Evolutionary conservation across 2,329 filamentous ascomycete species (phyloP).

Genomic region (Purpureocillium lavendulum): DNA sequence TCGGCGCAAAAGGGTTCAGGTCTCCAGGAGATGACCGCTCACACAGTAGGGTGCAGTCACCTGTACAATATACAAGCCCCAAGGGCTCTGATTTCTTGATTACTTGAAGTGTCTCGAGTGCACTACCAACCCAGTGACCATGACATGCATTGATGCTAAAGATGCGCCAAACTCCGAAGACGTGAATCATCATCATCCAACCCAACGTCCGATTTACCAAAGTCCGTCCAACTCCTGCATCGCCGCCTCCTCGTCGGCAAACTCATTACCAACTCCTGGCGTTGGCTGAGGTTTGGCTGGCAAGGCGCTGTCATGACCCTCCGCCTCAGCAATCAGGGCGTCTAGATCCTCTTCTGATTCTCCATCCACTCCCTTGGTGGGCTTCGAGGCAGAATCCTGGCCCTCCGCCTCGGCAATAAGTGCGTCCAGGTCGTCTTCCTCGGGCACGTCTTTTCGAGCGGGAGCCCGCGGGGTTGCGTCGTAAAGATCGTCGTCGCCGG

Average conservation of each 20-base stretch:
- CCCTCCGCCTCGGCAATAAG: constrained; percentile 42
- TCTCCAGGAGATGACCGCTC: constrained; percentile 2
- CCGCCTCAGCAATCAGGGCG: constrained; percentile 43
- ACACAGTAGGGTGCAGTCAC: background rate
- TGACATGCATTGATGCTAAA: no score
- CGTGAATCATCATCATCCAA: no score
- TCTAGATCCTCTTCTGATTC: constrained; percentile 37
- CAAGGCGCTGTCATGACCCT: constrained; percentile 13
- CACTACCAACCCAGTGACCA: no score
- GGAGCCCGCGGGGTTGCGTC: constrained; percentile 37
- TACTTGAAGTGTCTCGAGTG: background rate
- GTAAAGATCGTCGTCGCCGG: constrained; percentile 46
- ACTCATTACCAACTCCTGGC: constrained; percentile 23
- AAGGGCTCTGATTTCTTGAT: constrained; percentile 1
- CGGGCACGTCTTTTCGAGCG: constrained; percentile 17
- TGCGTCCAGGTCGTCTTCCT: constrained; percentile 16
- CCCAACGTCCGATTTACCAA: background rate
- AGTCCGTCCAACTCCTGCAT: constrained; percentile 51
- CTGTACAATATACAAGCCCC: constrained; percentile 5
- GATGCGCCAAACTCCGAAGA: no score
- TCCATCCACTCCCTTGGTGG: background rate
- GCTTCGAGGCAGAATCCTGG: constrained; percentile 6
- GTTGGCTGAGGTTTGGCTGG: constrained; percentile 1
- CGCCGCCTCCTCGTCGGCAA: constrained; percentile 57
- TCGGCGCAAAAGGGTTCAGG: constrained; percentile 7